phyloP scores from a whole-genome alignment of 768 basidiomycete species.

The Leccinum disarticulatum region DNA sequence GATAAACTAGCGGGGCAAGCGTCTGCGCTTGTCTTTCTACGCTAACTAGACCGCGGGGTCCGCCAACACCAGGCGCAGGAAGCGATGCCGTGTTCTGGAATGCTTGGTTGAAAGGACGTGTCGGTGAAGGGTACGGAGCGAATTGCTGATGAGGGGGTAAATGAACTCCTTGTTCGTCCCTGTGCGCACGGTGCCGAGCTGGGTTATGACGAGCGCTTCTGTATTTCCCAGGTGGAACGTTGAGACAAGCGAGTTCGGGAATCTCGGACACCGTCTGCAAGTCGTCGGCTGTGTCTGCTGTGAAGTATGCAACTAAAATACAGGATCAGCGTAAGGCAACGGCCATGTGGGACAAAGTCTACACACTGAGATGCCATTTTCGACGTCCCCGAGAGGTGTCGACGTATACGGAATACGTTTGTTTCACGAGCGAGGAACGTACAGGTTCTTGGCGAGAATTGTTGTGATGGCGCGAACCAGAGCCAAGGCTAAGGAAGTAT shows the following conservation, averaged over 20 bases:
- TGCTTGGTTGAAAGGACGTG: slow-evolving; percentile 15
- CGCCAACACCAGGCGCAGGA: slow-evolving; percentile 1
- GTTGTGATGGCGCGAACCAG: slow-evolving; percentile 30
- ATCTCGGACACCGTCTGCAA: slow-evolving; percentile 61
- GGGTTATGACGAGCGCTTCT: slow-evolving; percentile 61
- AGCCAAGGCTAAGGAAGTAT: slow-evolving; percentile 27
- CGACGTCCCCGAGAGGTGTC: slow-evolving; percentile 62
- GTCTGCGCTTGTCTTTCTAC: slow-evolving; percentile 25
- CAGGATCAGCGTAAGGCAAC: slow-evolving; percentile 3
- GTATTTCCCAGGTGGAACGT: slow-evolving; percentile 61
- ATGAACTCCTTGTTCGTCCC: slow-evolving; percentile 26
- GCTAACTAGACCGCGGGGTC: not conserved
- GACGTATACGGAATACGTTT: slow-evolving; percentile 79
- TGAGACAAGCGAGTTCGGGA: slow-evolving; percentile 50
- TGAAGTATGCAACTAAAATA: slow-evolving; percentile 71
- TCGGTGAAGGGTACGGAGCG: slow-evolving; percentile 33
- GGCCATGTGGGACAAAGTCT: slow-evolving; percentile 5
- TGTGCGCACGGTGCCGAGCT: slow-evolving; percentile 38
- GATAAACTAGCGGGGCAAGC: slow-evolving; percentile 65
- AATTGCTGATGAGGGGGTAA: slow-evolving; percentile 25
- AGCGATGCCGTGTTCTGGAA: slow-evolving; percentile 5
- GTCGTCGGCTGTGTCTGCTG: slow-evolving; percentile 55
- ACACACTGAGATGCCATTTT: slow-evolving; percentile 82
- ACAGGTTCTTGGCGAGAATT: slow-evolving; percentile 27
- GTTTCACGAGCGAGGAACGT: slow-evolving; percentile 64